Evolutionary conservation across 139 green algal species (phyloP).

Genomic region (Asterochloris erici): DNA sequence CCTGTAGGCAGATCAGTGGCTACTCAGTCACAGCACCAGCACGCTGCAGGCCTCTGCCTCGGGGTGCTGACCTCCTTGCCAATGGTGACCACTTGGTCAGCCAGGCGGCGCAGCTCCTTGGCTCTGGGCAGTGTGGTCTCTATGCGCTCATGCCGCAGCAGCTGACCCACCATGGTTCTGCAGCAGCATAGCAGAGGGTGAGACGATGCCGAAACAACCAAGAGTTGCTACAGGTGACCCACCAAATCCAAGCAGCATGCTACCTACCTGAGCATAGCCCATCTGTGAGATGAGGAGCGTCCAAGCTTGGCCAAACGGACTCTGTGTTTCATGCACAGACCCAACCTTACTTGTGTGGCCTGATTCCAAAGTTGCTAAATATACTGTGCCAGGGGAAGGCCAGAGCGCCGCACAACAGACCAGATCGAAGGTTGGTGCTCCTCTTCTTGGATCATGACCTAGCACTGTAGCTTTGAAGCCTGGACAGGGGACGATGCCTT

Average conservation of each 20-base stretch:
- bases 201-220: background rate
- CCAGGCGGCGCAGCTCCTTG: constrained; percentile 76
- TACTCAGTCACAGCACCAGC: background rate
- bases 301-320: constrained; percentile 42
- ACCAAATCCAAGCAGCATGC: background rate
- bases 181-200: background rate
- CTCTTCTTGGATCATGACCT: no score
- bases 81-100: constrained; percentile 77
- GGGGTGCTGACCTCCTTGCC: constrained; percentile 68
- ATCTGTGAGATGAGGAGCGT: constrained; percentile 41
- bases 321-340: constrained; percentile 37
- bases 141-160: constrained; percentile 91
- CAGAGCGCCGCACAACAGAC: no score
- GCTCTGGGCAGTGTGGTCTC: constrained; percentile 87
- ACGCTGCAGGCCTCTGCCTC: background rate
- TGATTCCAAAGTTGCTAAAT: no score
- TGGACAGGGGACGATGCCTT: constrained; percentile 30
- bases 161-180: constrained; percentile 93
- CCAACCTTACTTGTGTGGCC: no score
- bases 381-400: no score
- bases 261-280: constrained; percentile 52
- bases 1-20: constrained; percentile 39
- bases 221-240: background rate
- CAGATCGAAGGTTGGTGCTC: no score
- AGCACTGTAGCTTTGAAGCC: no score